These are phyloP conservation scores for Delonix regia DNA, from an alignment of 306 rosid genomes.

Conservation along the genomic window DNA sequence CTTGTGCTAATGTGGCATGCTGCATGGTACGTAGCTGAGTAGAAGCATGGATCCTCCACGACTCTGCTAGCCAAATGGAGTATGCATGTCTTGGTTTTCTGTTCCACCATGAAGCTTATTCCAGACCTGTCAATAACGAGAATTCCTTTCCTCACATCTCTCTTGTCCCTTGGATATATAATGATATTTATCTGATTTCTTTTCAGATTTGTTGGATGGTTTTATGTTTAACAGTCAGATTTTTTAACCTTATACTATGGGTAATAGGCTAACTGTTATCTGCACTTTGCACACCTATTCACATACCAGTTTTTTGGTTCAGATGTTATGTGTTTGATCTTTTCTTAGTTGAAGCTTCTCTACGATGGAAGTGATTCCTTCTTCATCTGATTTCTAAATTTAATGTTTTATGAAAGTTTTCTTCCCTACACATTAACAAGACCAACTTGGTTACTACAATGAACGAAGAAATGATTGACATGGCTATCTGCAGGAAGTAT, in stretches of 20 bases:
- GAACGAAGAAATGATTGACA: background rate
- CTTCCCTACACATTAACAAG: background rate
- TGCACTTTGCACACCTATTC: background rate
- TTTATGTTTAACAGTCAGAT: background rate
- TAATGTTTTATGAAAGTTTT: too few relatives aligned
- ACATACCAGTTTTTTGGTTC: background rate
- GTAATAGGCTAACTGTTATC: background rate
- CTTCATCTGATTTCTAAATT: background rate
- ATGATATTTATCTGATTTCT: background rate
- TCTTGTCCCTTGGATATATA: background rate
- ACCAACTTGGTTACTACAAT: background rate
- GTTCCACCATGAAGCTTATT: background rate
- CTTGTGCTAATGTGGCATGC: background rate
- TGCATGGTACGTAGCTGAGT: background rate
- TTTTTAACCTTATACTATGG: background rate
- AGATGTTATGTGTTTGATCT: background rate
- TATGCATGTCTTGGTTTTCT: background rate
- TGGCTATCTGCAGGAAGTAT: too few relatives aligned
- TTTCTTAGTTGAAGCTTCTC: background rate
- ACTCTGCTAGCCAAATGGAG: background rate
- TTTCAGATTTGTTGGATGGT: background rate
- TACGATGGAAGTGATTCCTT: background rate
- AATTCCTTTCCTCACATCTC: constrained; percentile 1
- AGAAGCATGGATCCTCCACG: constrained; percentile 1
- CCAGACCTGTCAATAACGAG: background rate